Conservation (phyloP, 2,329 filamentous ascomycete genomes). For the Botrytis medusae region DNA sequence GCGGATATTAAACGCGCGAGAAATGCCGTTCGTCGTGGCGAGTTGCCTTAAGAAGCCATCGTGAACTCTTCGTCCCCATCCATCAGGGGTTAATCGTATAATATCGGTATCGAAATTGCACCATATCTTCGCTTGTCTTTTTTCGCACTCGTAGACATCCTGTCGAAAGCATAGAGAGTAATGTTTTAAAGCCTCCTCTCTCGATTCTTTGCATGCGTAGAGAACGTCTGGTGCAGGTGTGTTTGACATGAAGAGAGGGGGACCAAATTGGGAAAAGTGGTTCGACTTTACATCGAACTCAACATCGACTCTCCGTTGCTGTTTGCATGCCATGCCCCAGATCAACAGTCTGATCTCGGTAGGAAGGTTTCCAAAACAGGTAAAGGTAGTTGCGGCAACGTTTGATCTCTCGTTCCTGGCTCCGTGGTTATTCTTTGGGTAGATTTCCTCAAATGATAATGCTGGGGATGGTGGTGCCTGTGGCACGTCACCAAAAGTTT, state of each 20-base stretch:
- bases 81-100: background rate
- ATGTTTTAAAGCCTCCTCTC: constrained; percentile 11
- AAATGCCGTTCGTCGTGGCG: background rate
- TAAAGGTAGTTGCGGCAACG: constrained; percentile 3
- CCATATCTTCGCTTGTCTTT: background rate
- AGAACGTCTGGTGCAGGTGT: constrained; percentile 8
- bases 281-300: background rate
- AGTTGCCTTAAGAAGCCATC: constrained; percentile 7
- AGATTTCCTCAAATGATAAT: constrained; percentile 18
- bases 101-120: constrained; percentile 10
- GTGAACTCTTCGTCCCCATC: background rate
- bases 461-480: constrained; percentile 1
- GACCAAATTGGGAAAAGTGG: background rate
- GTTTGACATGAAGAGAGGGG: background rate
- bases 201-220: constrained; percentile 10
- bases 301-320: constrained; percentile 12
- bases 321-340: constrained; percentile 10
- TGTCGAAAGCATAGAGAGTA: constrained; percentile 11
- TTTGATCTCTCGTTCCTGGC: background rate
- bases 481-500: background rate
- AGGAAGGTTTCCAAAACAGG: constrained; percentile 4
- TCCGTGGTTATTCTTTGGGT: background rate
- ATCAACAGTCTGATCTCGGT: constrained; percentile 13
- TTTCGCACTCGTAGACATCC: background rate
- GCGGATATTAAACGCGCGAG: constrained; percentile 13